Percentiles rank a stretch among this genome's conserved stretches.
Conservation (phyloP, 352 stramenopile species). For the Globisporangium cystogenes region DNA sequence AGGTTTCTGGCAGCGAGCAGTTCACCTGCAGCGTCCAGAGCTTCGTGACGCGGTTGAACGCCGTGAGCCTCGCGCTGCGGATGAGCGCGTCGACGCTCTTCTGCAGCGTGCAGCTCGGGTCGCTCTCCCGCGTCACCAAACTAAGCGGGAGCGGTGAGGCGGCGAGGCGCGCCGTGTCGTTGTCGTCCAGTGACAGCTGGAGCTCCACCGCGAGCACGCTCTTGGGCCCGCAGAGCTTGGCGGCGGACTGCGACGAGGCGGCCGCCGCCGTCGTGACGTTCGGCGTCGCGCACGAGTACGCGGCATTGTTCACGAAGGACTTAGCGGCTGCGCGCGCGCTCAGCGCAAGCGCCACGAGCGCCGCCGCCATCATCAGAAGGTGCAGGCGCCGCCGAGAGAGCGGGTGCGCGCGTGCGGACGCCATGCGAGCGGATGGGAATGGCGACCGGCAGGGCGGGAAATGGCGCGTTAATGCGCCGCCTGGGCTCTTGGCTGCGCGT, state of each 20-base stretch:
- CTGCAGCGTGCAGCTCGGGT: constrained; percentile 15
- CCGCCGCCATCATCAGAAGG: not conserved
- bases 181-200: constrained; percentile 11
- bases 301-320: constrained; percentile 18
- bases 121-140: constrained; percentile 10
- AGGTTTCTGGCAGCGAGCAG: constrained; percentile 12
- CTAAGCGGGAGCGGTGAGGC: constrained; percentile 5
- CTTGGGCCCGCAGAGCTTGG: constrained; percentile 10
- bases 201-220: constrained; percentile 12
- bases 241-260: not conserved
- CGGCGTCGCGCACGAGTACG: constrained; percentile 8
- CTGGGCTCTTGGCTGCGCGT: no score
- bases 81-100: constrained; percentile 13
- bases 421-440: not conserved
- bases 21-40: constrained; percentile 19
- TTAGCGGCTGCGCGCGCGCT: constrained; percentile 6
- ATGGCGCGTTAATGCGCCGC: not conserved
- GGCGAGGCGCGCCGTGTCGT: constrained; percentile 6
- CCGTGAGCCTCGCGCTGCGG: constrained; percentile 10
- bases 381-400: not conserved
- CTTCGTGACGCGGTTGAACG: constrained; percentile 6
- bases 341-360: not conserved
- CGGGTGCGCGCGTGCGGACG: not conserved
- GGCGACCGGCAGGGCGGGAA: not conserved
- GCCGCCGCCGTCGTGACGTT: not conserved